A percentile compares a stretch with the other conserved stretches of the same genome.
Evolutionary conservation across 1,284 basidiomycete genomes (phyloP).

Genomic region (Macrocystidia cucumis): DNA sequence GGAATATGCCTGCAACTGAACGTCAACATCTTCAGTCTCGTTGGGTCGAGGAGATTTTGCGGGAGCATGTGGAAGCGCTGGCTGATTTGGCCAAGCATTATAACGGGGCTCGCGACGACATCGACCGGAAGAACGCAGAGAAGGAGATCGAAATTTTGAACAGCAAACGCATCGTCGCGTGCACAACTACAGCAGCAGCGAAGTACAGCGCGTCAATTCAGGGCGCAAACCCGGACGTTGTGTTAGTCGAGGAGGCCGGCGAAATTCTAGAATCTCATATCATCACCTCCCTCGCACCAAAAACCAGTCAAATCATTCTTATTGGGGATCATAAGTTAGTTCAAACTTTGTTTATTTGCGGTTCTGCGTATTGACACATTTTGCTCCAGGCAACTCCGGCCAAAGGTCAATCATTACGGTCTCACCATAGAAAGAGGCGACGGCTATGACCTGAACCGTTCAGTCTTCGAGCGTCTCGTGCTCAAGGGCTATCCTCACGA

Average conservation of each 20-base stretch:
- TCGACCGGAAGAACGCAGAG: slow-evolving; percentile 30
- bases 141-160: slow-evolving; percentile 27
- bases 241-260: slow-evolving; percentile 64
- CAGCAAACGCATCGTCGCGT: slow-evolving; percentile 53
- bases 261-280: slow-evolving; percentile 65
- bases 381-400: slow-evolving; percentile 50
- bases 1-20: slow-evolving; percentile 29
- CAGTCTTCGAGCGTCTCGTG: slow-evolving; percentile 63
- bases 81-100: slow-evolving; percentile 28
- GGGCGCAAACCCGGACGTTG: slow-evolving; percentile 35
- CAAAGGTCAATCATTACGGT: slow-evolving; percentile 56
- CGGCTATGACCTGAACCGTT: slow-evolving; percentile 55
- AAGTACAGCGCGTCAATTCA: slow-evolving; percentile 43
- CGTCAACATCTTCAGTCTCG: no score
- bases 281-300: slow-evolving; percentile 41
- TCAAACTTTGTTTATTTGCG: background rate
- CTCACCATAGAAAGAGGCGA: slow-evolving; percentile 58
- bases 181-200: slow-evolving; percentile 62
- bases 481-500: slow-evolving; percentile 51
- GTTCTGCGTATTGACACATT: background rate
- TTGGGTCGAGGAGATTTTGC: slow-evolving; percentile 37
- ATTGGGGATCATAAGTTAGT: slow-evolving; percentile 67
- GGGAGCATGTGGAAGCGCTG: slow-evolving; percentile 28
- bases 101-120: slow-evolving; percentile 28
- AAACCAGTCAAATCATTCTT: slow-evolving; percentile 46